Percentiles rank a stretch among this genome's conserved stretches.
phyloP scores from a whole-genome alignment of 257 asterid species.

The Solanum dulcamara region DNA sequence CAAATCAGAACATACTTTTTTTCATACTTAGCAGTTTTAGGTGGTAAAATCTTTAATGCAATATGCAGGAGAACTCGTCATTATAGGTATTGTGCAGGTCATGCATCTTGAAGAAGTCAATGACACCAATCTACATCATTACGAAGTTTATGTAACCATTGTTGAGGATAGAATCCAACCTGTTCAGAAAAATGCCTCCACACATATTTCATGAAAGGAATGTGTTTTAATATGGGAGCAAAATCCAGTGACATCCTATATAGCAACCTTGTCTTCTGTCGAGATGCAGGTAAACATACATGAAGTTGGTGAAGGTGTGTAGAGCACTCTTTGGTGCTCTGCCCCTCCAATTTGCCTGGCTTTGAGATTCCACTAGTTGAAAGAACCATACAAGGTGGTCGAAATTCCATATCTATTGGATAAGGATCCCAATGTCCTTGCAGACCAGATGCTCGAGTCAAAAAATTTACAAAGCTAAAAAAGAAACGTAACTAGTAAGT shows the following conservation, averaged over 20 bases:
- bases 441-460: constrained; percentile 70
- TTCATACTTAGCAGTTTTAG: not conserved
- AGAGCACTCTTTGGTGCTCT: constrained; percentile 57
- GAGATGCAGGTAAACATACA: constrained; percentile 82
- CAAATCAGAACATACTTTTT: not conserved
- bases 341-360: constrained; percentile 85
- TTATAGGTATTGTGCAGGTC: not conserved
- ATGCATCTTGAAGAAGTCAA: too few relatives aligned
- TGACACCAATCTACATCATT: not conserved
- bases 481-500: not conserved
- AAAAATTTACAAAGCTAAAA: constrained; percentile 83
- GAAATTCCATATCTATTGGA: constrained; percentile 94
- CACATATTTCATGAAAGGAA: constrained; percentile 73
- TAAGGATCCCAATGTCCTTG: constrained; percentile 98
- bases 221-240: constrained; percentile 72
- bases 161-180: constrained; percentile 26
- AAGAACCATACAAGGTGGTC: constrained; percentile 87
- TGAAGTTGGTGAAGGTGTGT: constrained; percentile 97
- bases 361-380: constrained; percentile 92
- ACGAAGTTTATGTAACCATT: not conserved
- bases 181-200: constrained; percentile 93
- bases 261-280: constrained; percentile 72
- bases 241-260: constrained; percentile 98
- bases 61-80: not conserved
- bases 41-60: not conserved